Conservation (phyloP, 106 monocot species). For the Allium cepa region DNA sequence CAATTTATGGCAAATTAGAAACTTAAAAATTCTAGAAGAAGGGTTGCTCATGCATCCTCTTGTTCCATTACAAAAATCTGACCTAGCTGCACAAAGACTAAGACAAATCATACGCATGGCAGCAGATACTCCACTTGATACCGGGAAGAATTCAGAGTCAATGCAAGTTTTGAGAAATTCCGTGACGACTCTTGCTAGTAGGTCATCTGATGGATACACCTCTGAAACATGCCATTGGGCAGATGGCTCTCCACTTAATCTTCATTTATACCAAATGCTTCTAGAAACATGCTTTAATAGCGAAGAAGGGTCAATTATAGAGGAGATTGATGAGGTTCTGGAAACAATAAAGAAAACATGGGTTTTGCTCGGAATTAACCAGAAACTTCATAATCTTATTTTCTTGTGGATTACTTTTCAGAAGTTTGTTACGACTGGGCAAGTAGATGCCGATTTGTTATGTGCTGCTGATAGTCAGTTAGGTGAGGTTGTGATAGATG, state of each 20-base stretch:
- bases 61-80: constrained; percentile 49
- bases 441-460: constrained; percentile 67
- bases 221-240: constrained; percentile 86
- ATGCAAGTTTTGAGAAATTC: constrained; percentile 85
- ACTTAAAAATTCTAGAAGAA: constrained; percentile 79
- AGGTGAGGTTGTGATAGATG: constrained; percentile 78
- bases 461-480: constrained; percentile 80
- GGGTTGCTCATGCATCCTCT: constrained; percentile 78
- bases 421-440: constrained; percentile 54
- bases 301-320: constrained; percentile 82
- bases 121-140: constrained; percentile 68
- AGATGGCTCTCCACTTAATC: constrained; percentile 86
- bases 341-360: constrained; percentile 95
- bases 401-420: constrained; percentile 82
- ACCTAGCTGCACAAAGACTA: constrained; percentile 59
- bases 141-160: constrained; percentile 86
- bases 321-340: constrained; percentile 84
- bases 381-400: constrained; percentile 80
- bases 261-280: constrained; percentile 70
- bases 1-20: constrained; percentile 59
- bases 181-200: constrained; percentile 61
- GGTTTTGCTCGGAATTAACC: constrained; percentile 75
- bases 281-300: constrained; percentile 79
- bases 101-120: constrained; percentile 55
- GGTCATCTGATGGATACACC: constrained; percentile 58